Evolutionary conservation across 2,329 filamentous ascomycete species (phyloP), one percentile per base, ranked within the genome.

Genomic region (Amauroascus verrucosus): DNA sequence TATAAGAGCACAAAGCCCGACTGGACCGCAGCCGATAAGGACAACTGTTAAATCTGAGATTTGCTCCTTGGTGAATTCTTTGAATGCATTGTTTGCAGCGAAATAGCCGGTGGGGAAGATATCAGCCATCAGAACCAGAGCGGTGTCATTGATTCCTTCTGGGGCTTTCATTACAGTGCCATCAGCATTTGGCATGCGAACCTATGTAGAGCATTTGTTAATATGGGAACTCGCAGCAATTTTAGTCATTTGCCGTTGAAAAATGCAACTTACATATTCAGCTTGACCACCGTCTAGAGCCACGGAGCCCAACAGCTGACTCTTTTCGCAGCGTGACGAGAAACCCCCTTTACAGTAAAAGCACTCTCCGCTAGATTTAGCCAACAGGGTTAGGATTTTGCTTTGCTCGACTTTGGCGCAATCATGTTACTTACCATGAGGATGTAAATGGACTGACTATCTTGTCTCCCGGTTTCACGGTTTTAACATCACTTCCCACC

Each of bases 71-170:
- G 71, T 74, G 37, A 84, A 75, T 63, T 83, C 71, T 54, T 80
- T 79, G 67, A 95, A 84, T 6, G 83, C 90, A 63, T 88, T 93
- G 54, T 78, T 77, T 3, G 86, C 86, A 6, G 87, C 89, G 61
- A 90, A 95, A 71, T 82, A 95, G 6, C 90, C 72, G 0, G 84
- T 88, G 1, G 89, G 89, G 69, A 93, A 95, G 62, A 95, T 94
- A 65, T 95, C 89, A 14, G 87, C 88, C 89, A 95, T 95, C 24
- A 95, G 77, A 6, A 94, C 82, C 47, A 94, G 75, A 33, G 82
- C 82, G 58, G 85, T 79, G 60, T 91, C 84, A 18, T 84, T 80
- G 54, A 94, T 84, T 7, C 77, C 80, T 1, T 79, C 69, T 0
- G 86, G 85, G 0, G 88, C 84, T 62, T 83, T 84, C 64, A 89